Conservation (phyloP, 2,329 filamentous ascomycete species). For the Chaetomiaceae sp. region DNA sequence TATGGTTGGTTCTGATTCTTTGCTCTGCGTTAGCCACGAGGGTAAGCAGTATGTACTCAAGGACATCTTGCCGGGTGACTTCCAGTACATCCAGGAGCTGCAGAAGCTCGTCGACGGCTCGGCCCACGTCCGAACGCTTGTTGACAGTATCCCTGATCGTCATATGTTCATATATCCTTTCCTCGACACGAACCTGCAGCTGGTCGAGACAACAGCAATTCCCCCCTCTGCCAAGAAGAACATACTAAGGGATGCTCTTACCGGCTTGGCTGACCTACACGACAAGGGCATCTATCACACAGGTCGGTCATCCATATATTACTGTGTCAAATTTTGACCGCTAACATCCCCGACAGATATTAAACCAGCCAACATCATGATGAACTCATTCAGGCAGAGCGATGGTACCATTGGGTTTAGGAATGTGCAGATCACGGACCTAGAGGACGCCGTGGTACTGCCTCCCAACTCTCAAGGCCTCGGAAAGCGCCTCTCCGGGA, state of each 20-base stretch:
- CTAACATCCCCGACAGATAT: constrained; percentile 3
- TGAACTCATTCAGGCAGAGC: background rate
- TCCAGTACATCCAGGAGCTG: constrained; percentile 2
- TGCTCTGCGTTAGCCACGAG: background rate
- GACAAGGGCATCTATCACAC: constrained; percentile 11
- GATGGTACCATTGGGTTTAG: background rate
- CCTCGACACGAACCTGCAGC: constrained; percentile 3
- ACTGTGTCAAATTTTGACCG: background rate
- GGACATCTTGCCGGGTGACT: constrained; percentile 11
- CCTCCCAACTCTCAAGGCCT: constrained; percentile 6
- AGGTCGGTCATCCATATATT: background rate
- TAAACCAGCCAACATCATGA: constrained; percentile 9
- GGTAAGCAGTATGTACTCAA: constrained; percentile 13
- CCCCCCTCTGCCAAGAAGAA: constrained; percentile 1
- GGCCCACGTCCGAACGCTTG: constrained; percentile 9
- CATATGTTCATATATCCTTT: constrained; percentile 11
- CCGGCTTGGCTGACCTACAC: constrained; percentile 9
- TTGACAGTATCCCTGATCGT: constrained; percentile 8
- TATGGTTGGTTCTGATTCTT: background rate
- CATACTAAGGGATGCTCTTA: constrained; percentile 10
- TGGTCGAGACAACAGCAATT: background rate
- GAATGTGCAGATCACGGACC: constrained; percentile 10
- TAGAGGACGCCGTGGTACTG: constrained; percentile 7
- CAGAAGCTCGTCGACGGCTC: constrained; percentile 8
- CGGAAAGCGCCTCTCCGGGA: constrained; percentile 6